Base-by-base conservation (phyloP, 805 yeast species). In the Candida insectalens region DNA sequence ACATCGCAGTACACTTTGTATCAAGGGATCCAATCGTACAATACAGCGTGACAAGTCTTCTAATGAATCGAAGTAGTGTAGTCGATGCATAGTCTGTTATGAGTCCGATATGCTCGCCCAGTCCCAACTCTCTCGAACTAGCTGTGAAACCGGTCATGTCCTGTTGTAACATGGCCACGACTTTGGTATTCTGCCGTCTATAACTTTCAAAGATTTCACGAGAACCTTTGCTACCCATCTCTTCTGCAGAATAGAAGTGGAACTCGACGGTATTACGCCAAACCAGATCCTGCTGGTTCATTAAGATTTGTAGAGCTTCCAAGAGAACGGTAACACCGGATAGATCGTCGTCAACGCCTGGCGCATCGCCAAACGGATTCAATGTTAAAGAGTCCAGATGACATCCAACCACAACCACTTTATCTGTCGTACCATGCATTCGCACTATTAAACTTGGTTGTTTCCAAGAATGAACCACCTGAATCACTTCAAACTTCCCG, bases 341-440 rank as follows among this genome's bases (percentile, higher is more conserved):
- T 2, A 95, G 94, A 55, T 88, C 83, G 51, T 89, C 97, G 52
- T 89, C 97, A 3, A 95, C 96, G 3, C 97, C 97, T 2, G 96
- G 96, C 17, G 74, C 66, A 43, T 81, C 50, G 14, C 75, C 41
- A 36, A 83, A 65, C 9, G 34, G 34, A 28, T 83, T 44, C 36
- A 83, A 62, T 51, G 84, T 85, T 42, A 78, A 68, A 2, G 94
- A 80, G 53, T 89, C 97, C 50, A 80, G 83, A 59, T 89, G 97
- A 18, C 94, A 82, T 1, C 96, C 96, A 26, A 89, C 70, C 12
- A 89, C 75, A 2, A 89, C 77, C 4, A 66, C 57, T 21, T 57
- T 53, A 4, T 62, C 66, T 29, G 47, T 19, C 39, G 45, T 10
- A 39, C 46, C 67, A 42, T 30, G 55, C 38, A 88, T 65, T 12